These are phyloP conservation scores for Aspergillus thermomutatus DNA, from an alignment of 2,329 filamentous ascomycete species.

Conservation along the genomic window DNA sequence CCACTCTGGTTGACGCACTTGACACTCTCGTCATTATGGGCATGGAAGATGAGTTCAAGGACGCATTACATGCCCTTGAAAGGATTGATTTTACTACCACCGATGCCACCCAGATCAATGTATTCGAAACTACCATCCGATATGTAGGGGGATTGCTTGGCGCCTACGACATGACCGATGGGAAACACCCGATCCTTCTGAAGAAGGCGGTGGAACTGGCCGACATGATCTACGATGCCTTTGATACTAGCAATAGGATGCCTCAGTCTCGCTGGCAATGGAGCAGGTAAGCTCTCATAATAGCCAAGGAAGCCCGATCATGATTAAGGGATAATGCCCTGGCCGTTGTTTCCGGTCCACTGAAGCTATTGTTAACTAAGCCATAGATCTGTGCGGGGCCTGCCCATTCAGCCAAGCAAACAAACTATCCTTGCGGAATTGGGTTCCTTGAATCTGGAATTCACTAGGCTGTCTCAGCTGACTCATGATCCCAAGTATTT, in stretches of 20 bases:
- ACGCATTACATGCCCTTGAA: constrained; percentile 66
- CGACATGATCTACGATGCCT: constrained; percentile 75
- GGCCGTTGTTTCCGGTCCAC: neutral
- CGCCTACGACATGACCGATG: constrained; percentile 82
- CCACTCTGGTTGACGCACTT: constrained; percentile 76
- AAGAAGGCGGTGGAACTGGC: constrained; percentile 78
- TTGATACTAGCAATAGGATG: constrained; percentile 93
- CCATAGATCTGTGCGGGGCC: constrained; percentile 27
- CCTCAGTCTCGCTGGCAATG: constrained; percentile 77
- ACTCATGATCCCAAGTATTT: constrained; percentile 81
- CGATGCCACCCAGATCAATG: constrained; percentile 65
- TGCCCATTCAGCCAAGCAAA: constrained; percentile 49
- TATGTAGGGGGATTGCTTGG: constrained; percentile 83
- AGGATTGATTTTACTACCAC: constrained; percentile 81
- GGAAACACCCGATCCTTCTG: constrained; percentile 65
- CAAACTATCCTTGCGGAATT: constrained; percentile 67
- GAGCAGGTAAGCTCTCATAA: constrained; percentile 57
- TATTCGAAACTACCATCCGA: constrained; percentile 89
- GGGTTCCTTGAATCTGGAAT: constrained; percentile 82
- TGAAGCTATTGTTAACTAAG: constrained; percentile 4
- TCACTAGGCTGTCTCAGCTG: constrained; percentile 81
- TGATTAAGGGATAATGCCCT: neutral
- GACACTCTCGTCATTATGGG: constrained; percentile 87
- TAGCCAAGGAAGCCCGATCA: neutral
- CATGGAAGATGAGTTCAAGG: constrained; percentile 72